These are phyloP conservation scores for Boletellus deceptivus DNA, from an alignment of 1,284 basidiomycete species.

Conservation along the genomic window DNA sequence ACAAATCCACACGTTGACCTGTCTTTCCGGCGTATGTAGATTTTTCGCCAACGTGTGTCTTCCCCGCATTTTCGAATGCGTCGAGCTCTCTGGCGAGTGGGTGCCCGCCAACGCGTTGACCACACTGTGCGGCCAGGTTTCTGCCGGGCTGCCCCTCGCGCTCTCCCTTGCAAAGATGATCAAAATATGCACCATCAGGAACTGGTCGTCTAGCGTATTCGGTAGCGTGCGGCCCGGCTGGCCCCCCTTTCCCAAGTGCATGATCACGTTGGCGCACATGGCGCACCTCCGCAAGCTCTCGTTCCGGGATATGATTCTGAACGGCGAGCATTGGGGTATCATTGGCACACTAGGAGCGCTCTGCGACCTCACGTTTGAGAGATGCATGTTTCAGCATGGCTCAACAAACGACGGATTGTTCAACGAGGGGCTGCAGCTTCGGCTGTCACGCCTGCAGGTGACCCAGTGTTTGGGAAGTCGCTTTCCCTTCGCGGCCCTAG, in stretches of 20 bases:
- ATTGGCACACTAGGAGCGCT: constrained; percentile 13
- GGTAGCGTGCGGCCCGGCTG: not conserved
- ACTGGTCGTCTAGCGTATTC: too few species aligned
- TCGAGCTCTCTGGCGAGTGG: constrained; percentile 29
- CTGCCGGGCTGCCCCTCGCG: constrained; percentile 12
- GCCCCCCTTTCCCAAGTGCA: not conserved
- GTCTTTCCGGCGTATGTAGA: constrained; percentile 41
- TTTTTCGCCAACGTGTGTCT: constrained; percentile 40
- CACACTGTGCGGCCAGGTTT: constrained; percentile 17
- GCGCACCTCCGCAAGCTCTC: constrained; percentile 13
- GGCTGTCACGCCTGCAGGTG: constrained; percentile 5
- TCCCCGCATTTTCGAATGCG: constrained; percentile 36
- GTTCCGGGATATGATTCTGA: constrained; percentile 7
- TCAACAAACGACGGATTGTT: not conserved
- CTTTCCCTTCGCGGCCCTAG: not conserved
- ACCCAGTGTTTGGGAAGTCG: accelerated
- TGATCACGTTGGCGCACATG: constrained; percentile 16
- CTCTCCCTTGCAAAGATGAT: constrained; percentile 18
- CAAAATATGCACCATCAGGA: constrained; percentile 10
- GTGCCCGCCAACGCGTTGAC: not conserved
- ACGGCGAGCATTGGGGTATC: constrained; percentile 11
- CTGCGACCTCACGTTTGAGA: constrained; percentile 10
- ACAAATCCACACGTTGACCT: constrained; percentile 23
- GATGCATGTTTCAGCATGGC: constrained; percentile 3
- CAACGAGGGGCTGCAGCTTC: constrained; percentile 1